Conservation (phyloP, 2,329 filamentous ascomycete species). For the Apiospora malaysiana region DNA sequence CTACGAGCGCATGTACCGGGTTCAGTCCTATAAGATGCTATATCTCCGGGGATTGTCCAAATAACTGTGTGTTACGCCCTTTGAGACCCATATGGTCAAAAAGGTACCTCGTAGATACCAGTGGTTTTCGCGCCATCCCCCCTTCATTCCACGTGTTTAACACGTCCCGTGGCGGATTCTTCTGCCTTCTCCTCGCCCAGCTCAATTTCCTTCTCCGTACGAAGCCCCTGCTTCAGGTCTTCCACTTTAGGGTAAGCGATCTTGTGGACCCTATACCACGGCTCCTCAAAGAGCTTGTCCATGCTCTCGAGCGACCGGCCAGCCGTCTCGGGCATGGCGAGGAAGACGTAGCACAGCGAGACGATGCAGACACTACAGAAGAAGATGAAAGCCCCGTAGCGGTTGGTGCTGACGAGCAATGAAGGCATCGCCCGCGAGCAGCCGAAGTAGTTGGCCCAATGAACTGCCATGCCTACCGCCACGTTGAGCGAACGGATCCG, state of each 20-base stretch:
- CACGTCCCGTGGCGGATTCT: neutral
- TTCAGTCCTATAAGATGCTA: too few species aligned
- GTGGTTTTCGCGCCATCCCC: neutral
- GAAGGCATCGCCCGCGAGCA: slow-evolving; percentile 43
- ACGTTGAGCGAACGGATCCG: slow-evolving; percentile 47
- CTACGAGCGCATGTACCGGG: too few species aligned
- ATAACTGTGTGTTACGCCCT: neutral
- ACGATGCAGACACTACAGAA: slow-evolving; percentile 36
- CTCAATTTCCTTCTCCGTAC: neutral
- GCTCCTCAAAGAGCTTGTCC: slow-evolving; percentile 36
- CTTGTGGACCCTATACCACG: slow-evolving; percentile 39
- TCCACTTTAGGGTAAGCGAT: slow-evolving; percentile 37
- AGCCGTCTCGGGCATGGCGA: slow-evolving; percentile 41
- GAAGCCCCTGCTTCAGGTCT: slow-evolving; percentile 26
- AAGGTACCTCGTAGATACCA: neutral
- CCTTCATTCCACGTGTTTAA: neutral
- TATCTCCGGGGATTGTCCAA: neutral
- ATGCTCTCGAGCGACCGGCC: slow-evolving; percentile 39
- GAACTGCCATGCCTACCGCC: slow-evolving; percentile 50
- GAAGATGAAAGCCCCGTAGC: slow-evolving; percentile 40
- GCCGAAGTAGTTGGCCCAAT: slow-evolving; percentile 46
- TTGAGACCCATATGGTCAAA: neutral
- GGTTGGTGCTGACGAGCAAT: slow-evolving; percentile 38
- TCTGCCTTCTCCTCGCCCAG: neutral
- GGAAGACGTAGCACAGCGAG: slow-evolving; percentile 39